Conservation (phyloP, 257 asterid species). For the Ehretia macrophylla region DNA sequence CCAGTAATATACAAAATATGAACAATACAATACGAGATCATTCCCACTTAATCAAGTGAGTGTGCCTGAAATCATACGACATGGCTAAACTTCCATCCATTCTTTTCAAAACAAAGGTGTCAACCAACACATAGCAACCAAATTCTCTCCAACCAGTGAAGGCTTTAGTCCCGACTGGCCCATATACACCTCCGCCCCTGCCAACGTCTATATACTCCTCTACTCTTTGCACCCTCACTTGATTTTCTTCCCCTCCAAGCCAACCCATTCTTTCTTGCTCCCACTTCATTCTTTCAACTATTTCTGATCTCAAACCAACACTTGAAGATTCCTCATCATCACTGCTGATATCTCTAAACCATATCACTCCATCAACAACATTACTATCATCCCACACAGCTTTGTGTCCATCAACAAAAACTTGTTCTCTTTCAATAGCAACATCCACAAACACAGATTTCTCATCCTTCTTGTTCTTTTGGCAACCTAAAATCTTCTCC, state of each 20-base stretch:
- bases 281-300: slow-evolving; percentile 46
- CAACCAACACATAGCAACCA: too few relatives aligned
- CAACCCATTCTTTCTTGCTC: slow-evolving; percentile 40
- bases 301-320: slow-evolving; percentile 47
- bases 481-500: slow-evolving; percentile 38
- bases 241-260: slow-evolving; percentile 15
- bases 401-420: slow-evolving; percentile 3
- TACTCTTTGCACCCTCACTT: slow-evolving; percentile 18
- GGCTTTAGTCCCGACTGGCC: too few relatives aligned
- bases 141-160: slow-evolving; percentile 30
- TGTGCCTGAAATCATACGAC: slow-evolving; percentile 41
- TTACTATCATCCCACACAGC: slow-evolving; percentile 27
- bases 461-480: slow-evolving; percentile 11
- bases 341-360: too few relatives aligned
- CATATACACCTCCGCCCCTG: too few relatives aligned
- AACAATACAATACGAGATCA: slow-evolving; percentile 1
- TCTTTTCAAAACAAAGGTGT: slow-evolving; percentile 42
- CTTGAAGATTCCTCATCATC: too few relatives aligned
- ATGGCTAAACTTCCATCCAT: slow-evolving; percentile 43
- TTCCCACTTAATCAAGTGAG: slow-evolving; percentile 39
- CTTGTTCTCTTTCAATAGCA: slow-evolving; percentile 28
- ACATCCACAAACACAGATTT: slow-evolving; percentile 33
- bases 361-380: slow-evolving; percentile 27
- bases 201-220: slow-evolving; percentile 18
- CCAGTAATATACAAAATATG: too few relatives aligned